Base-by-base conservation (phyloP, 106 monocot genomes). In the Narthecium ossifragum region DNA sequence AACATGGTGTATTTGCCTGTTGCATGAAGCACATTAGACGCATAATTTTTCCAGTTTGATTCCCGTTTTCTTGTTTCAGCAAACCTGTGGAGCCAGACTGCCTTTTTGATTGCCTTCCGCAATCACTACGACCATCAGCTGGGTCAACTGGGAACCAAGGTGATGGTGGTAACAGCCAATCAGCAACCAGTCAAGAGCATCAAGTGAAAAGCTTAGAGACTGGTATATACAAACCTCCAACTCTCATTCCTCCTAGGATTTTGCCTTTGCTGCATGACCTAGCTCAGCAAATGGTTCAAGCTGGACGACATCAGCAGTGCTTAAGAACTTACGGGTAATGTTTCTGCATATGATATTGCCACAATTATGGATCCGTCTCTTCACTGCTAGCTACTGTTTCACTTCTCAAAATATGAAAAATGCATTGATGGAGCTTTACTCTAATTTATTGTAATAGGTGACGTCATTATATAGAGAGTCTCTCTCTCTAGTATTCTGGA, bases 261-360 rank as follows among this genome's bases (percentile, higher is more conserved):
- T 57, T 83, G 58, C 80, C 80, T 51, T 28, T 80, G 33, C 60
- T 88, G 28, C 69, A 69, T 68, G 76, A 77, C 43, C 65, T 88
- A 26, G 77, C 83, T 54, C 53, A 73, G 47, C 83, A 83, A 60
- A 50, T 88, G 67, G 76, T 77, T 61, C 76, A 80, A 68, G 73
- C 83, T 67, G 88, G 88, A 25, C 55, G 51, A 20, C 80, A 79
- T 49, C 76, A 80, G 27, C 83, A 83, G 46, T 88, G 88, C 45
- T 55, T 68, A 36, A 67, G 70, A 65, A 65, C 60, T 10, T 77
- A 65, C 46, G 68, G 73, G 68, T 69, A 53, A n/a, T 53, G 10
- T 26, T 23, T 51, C 25, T 51, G 1, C 18, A 37, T 37, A n/a
- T n/a, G n/a, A n/a, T n/a, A n/a, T n/a, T n/a, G n/a, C n/a, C n/a